A percentile compares a stretch with the other conserved stretches of the same genome.
Conservation (phyloP, 768 basidiomycete genomes). For the Mycena rebaudengoi region DNA sequence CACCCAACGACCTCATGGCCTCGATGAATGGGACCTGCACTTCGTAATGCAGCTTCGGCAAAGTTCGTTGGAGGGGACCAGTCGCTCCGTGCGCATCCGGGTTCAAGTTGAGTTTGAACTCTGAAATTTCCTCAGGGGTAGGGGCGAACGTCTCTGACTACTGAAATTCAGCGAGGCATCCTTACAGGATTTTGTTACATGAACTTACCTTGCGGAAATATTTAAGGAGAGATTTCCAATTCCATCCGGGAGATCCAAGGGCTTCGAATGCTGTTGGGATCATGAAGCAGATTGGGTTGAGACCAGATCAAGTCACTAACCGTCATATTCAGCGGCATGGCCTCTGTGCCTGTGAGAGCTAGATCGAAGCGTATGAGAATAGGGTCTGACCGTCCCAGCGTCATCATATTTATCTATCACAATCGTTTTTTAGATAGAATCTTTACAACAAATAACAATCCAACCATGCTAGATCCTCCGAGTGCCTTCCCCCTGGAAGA, state of each 20-base stretch:
- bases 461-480: conserved; percentile 26
- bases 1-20: conserved; percentile 1
- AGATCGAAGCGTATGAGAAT: background rate
- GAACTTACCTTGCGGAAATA: conserved; percentile 26
- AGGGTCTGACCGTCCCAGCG: conserved; percentile 20
- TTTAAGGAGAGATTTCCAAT: conserved; percentile 23
- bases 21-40: conserved; percentile 4
- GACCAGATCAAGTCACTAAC: background rate
- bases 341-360: conserved; percentile 2
- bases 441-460: background rate
- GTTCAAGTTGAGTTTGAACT: conserved; percentile 8
- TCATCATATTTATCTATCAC: conserved; percentile 27
- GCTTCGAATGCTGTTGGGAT: conserved; percentile 19
- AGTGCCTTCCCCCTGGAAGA: conserved; percentile 26
- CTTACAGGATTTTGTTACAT: too few species aligned
- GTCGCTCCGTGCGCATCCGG: conserved; percentile 1
- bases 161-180: background rate
- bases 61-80: conserved; percentile 22
- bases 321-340: conserved; percentile 21
- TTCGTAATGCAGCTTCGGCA: conserved; percentile 18
- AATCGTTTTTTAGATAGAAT: background rate
- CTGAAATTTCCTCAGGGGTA: background rate
- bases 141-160: conserved; percentile 17
- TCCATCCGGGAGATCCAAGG: conserved; percentile 28
- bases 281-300: background rate